phyloP scores from a whole-genome alignment of 352 stramenopile genomes.

The Phytopythium cucurbitacearum region DNA sequence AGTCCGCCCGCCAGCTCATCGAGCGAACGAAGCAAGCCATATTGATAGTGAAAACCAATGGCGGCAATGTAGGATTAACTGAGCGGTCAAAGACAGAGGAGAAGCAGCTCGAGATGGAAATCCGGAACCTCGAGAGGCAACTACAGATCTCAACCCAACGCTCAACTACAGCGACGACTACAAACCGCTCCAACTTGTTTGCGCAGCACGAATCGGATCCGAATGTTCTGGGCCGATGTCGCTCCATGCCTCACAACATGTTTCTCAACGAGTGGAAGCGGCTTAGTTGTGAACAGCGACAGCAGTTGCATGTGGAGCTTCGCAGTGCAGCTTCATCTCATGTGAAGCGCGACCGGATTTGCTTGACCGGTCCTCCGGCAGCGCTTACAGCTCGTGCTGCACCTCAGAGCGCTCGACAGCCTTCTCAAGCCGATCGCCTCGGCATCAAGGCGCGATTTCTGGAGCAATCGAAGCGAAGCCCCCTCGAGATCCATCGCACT shows the following conservation, averaged over 20 bases:
- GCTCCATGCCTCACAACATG: slow-evolving; percentile 19
- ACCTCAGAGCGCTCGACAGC: slow-evolving; percentile 1
- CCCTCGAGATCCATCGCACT: slow-evolving; percentile 17
- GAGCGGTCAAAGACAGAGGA: slow-evolving; percentile 8
- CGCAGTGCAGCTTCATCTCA: slow-evolving; percentile 21
- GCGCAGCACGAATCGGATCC: too few species aligned
- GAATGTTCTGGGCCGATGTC: slow-evolving; percentile 23
- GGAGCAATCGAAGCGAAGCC: slow-evolving; percentile 17
- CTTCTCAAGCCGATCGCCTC: slow-evolving; percentile 28
- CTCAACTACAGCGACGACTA: background rate
- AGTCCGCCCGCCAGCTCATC: slow-evolving; percentile 14
- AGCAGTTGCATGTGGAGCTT: slow-evolving; percentile 26
- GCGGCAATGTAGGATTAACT: background rate
- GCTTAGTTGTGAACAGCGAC: slow-evolving; percentile 15
- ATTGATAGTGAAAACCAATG: slow-evolving; percentile 14
- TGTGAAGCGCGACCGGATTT: slow-evolving; percentile 28
- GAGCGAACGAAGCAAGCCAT: slow-evolving; percentile 31
- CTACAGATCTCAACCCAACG: background rate
- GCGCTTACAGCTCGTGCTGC: background rate
- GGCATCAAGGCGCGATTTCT: slow-evolving; percentile 44
- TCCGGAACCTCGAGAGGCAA: slow-evolving; percentile 15
- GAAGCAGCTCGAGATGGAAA: slow-evolving; percentile 9
- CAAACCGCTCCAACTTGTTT: too few species aligned
- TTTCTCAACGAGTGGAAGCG: slow-evolving; percentile 27
- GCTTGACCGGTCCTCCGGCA: background rate